Evolutionary conservation across 306 rosid genomes (phyloP), one percentile per base, ranked within the genome.

Genomic region (Senna siamea): DNA sequence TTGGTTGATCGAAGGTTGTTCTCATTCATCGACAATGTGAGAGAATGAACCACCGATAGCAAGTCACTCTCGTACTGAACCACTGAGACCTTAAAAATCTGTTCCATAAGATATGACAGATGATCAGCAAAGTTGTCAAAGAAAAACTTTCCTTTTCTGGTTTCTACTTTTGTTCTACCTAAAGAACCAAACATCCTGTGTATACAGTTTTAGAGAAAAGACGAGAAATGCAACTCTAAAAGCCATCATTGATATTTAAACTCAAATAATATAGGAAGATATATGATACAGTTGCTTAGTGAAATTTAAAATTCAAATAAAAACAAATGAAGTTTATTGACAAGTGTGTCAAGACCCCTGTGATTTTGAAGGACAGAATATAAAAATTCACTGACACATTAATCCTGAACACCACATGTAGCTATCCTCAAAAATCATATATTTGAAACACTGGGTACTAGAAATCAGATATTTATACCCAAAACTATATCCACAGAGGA

Each of bases 41-140:
- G 89, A 35, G 93, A 89, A 79, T 90, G 93, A 79, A 90, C 96
- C 76, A 84, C 86, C 0, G 92, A 86, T 6, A 80, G 75, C 84
- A 92, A 74, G 58, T 94, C 96, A 17, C 63, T 83, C 83, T 94
- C 99, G 40, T 84, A 85, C 41, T 81, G 90, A 74, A 88, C 78
- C 80, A 78, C 77, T 4, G 96, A 83, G 38, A 73, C 81, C 85
- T 90, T 92, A 75, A 80, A 88, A 63, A 73, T 84, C 99, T 95
- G 93, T 37, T 30, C 46, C 54, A 75, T 9, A 59, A 72, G 18
- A 70, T 10, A 81, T 53, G 34, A 79, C 53, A 51, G 38, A 75
- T 2, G 12, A 59, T 75, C 73, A 74, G 59, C 9, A 18, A 73
- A 55, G 51, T 32, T 76, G 44, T 34, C 54, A 43, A 52, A 60